Percentiles rank a stretch among this genome's conserved stretches.
These are phyloP conservation scores for Vigna unguiculata DNA, from an alignment of 306 rosid species.

Conservation along the genomic window DNA sequence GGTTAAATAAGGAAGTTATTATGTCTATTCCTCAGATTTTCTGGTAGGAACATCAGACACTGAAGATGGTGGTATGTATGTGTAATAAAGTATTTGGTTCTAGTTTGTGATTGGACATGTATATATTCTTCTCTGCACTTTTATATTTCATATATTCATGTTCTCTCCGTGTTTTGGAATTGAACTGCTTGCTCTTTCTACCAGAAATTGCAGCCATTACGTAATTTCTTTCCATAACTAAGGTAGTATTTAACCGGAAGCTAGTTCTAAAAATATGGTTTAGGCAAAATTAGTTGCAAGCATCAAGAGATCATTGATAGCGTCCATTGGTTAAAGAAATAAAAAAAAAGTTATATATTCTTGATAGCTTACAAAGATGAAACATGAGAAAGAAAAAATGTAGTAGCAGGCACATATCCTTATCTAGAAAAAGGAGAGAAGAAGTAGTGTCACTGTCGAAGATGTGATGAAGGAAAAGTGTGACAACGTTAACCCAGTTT, in stretches of 20 bases:
- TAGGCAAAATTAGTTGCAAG: constrained; percentile 40
- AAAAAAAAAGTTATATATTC: constrained; percentile 40
- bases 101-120: constrained; percentile 50
- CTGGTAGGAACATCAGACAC: constrained; percentile 39
- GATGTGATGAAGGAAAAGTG: constrained; percentile 33
- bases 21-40: constrained; percentile 40
- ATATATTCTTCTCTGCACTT: constrained; percentile 35
- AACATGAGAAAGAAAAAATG: constrained; percentile 30
- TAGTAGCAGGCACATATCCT: constrained; percentile 34
- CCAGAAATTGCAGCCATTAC: constrained; percentile 18
- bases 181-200: constrained; percentile 40
- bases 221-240: constrained; percentile 34
- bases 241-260: constrained; percentile 26
- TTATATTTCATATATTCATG: constrained; percentile 27
- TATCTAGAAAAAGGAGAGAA: constrained; percentile 44
- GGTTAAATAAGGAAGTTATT: constrained; percentile 39
- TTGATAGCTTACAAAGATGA: constrained; percentile 36
- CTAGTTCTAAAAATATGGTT: constrained; percentile 38
- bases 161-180: constrained; percentile 39
- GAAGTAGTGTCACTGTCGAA: constrained; percentile 36
- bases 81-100: constrained; percentile 54
- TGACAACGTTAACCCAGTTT: constrained; percentile 36
- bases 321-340: constrained; percentile 17
- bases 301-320: constrained; percentile 48
- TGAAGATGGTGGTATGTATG: constrained; percentile 38